Percentiles rank a stretch among this genome's conserved stretches.
Evolutionary conservation across 1,139 yeast species (phyloP).

Genomic region (Diutina ranongensis): DNA sequence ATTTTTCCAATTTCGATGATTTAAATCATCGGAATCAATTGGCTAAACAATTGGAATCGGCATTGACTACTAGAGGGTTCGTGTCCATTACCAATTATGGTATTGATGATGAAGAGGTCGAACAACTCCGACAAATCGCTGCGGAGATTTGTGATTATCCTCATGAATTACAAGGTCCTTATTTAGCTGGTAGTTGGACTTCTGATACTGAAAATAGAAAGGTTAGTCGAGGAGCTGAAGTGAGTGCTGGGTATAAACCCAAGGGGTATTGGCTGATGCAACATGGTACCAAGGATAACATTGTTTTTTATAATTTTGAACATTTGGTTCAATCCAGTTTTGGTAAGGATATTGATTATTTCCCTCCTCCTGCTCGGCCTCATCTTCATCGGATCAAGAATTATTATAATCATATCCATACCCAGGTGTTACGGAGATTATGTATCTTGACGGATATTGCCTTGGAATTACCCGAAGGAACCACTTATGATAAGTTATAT

Average conservation of each 20-base stretch:
- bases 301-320: constrained; percentile 30
- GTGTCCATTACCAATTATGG: constrained; percentile 32
- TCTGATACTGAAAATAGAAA: constrained; percentile 21
- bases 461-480: constrained; percentile 31
- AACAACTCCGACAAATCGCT: constrained; percentile 23
- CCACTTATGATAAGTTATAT: constrained; percentile 22
- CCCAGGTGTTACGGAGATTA: constrained; percentile 21
- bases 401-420: constrained; percentile 25
- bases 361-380: constrained; percentile 20
- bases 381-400: constrained; percentile 25
- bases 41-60: constrained; percentile 23
- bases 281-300: constrained; percentile 29
- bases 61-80: constrained; percentile 34
- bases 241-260: constrained; percentile 38
- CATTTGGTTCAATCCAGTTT: constrained; percentile 21
- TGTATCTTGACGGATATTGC: constrained; percentile 28
- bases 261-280: constrained; percentile 33
- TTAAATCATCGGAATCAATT: constrained; percentile 16
- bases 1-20: constrained; percentile 13
- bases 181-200: constrained; percentile 20
- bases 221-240: constrained; percentile 29
- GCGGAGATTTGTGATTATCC: constrained; percentile 30
- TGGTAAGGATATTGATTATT: constrained; percentile 10
- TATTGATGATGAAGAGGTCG: constrained; percentile 17
- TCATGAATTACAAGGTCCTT: constrained; percentile 23